phyloP scores from a whole-genome alignment of 1,284 basidiomycete genomes.

The Ustilago bromivora region DNA sequence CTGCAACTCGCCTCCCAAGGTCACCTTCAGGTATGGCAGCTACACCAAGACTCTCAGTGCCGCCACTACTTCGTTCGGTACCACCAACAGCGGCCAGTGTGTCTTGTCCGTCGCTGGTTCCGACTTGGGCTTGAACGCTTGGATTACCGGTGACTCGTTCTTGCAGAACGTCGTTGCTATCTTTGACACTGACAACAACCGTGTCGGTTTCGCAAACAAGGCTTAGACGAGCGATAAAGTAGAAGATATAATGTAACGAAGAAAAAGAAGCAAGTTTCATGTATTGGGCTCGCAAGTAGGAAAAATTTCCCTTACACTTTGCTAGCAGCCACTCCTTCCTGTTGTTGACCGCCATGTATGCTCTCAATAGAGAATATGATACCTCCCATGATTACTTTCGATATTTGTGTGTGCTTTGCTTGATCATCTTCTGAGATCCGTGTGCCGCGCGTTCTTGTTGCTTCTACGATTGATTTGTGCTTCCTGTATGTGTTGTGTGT shows the following conservation, averaged over 20 bases:
- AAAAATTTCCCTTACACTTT: background rate
- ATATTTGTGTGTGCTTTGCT: constrained; percentile 1
- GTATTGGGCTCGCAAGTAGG: constrained; percentile 6
- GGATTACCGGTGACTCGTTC: constrained; percentile 71
- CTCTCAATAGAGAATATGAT: constrained; percentile 25
- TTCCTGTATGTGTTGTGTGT: too few relatives aligned
- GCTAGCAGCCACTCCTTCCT: constrained; percentile 27
- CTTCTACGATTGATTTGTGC: too few relatives aligned
- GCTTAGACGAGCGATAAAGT: constrained; percentile 16
- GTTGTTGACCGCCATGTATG: constrained; percentile 13
- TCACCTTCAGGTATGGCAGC: constrained; percentile 69
- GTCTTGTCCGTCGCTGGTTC: constrained; percentile 67
- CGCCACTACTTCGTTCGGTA: constrained; percentile 58
- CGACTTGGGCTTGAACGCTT: constrained; percentile 68
- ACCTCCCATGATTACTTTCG: background rate
- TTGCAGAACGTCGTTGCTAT: constrained; percentile 66
- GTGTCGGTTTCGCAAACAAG: constrained; percentile 71
- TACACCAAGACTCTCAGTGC: constrained; percentile 52
- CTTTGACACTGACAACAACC: constrained; percentile 70
- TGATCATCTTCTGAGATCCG: background rate
- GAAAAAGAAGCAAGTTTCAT: constrained; percentile 3
- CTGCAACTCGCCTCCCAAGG: constrained; percentile 61
- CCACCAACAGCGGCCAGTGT: constrained; percentile 56
- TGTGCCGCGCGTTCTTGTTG: too few relatives aligned
- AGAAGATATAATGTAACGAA: background rate